phyloP scores from a whole-genome alignment of 2,329 filamentous ascomycete genomes.

The Cercospora canescens region DNA sequence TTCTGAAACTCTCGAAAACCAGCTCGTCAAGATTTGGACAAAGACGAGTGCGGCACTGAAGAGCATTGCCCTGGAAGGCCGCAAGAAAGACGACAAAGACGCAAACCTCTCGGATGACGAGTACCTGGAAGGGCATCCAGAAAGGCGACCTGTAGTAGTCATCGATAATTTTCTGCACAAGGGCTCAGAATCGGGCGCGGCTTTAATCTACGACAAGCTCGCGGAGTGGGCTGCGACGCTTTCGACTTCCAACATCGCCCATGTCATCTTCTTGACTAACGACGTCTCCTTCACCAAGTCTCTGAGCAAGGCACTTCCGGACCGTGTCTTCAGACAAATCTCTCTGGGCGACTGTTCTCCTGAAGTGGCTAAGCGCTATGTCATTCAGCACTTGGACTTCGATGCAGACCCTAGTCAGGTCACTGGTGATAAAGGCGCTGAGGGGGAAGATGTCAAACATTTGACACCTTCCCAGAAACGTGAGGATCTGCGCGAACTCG shows the following conservation, averaged over 20 bases:
- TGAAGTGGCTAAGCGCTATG: slow-evolving; percentile 83
- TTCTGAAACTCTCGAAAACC: slow-evolving; percentile 86
- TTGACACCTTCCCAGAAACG: slow-evolving; percentile 50
- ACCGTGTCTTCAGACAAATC: slow-evolving; percentile 85
- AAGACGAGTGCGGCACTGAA: slow-evolving; percentile 80
- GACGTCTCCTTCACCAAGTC: slow-evolving; percentile 88
- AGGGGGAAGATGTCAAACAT: slow-evolving; percentile 41
- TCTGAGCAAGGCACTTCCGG: slow-evolving; percentile 81
- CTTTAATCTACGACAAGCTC: slow-evolving; percentile 53
- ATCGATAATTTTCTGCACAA: slow-evolving; percentile 92
- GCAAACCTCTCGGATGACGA: slow-evolving; percentile 74
- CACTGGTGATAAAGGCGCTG: slow-evolving; percentile 40
- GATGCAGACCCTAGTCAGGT: slow-evolving; percentile 36
- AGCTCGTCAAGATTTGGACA: slow-evolving; percentile 85
- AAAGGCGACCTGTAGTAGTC: slow-evolving; percentile 77
- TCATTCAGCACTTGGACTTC: slow-evolving; percentile 75
- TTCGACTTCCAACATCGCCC: slow-evolving; percentile 84
- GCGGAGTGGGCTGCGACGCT: slow-evolving; percentile 85
- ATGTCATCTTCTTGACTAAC: slow-evolving; percentile 91
- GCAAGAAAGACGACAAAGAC: slow-evolving; percentile 73
- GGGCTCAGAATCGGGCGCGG: slow-evolving; percentile 47
- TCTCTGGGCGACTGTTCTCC: slow-evolving; percentile 81
- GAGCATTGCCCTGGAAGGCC: slow-evolving; percentile 68
- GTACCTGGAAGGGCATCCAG: slow-evolving; percentile 86
- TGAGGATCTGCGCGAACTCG: slow-evolving; percentile 68